A percentile compares a stretch with the other conserved stretches of the same genome.
phyloP scores from a whole-genome alignment of 1,284 basidiomycete genomes.

The Leccinum brunneo-olivaceum region DNA sequence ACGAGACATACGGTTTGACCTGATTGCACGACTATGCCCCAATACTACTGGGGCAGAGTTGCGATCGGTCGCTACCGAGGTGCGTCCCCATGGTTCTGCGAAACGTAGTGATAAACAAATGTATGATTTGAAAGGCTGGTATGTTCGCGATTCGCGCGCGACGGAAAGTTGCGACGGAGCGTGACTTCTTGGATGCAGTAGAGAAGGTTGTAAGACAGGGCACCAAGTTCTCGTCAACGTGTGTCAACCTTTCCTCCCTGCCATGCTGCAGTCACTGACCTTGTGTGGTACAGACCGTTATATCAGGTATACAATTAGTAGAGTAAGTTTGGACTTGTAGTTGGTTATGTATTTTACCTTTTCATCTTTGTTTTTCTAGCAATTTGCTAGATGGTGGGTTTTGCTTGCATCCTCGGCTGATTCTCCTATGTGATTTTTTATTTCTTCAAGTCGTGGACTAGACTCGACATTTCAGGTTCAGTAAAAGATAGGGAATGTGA shows the following conservation, averaged over 20 bases:
- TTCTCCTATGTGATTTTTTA: no score
- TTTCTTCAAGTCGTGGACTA: background rate
- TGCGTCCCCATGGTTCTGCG: constrained; percentile 29
- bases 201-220: constrained; percentile 98
- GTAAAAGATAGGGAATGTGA: no score
- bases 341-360: constrained; percentile 16
- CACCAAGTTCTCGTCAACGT: constrained; percentile 79
- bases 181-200: constrained; percentile 96
- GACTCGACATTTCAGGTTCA: no score
- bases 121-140: constrained; percentile 59
- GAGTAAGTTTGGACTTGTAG: constrained; percentile 7
- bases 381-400: no score
- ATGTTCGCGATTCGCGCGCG: constrained; percentile 99
- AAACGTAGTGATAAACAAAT: background rate
- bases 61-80: constrained; percentile 94
- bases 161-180: constrained; percentile 94
- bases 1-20: constrained; percentile 93
- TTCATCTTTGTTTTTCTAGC: background rate
- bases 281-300: constrained; percentile 40
- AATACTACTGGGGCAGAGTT: constrained; percentile 98
- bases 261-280: constrained; percentile 10
- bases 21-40: constrained; percentile 95
- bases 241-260: constrained; percentile 3
- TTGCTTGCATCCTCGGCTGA: no score
- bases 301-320: constrained; percentile 72